A percentile compares a stretch with the other conserved stretches of the same genome.
phyloP scores from a whole-genome alignment of 192 early-diverging fungal species.

The Mortierella hygrophila region DNA sequence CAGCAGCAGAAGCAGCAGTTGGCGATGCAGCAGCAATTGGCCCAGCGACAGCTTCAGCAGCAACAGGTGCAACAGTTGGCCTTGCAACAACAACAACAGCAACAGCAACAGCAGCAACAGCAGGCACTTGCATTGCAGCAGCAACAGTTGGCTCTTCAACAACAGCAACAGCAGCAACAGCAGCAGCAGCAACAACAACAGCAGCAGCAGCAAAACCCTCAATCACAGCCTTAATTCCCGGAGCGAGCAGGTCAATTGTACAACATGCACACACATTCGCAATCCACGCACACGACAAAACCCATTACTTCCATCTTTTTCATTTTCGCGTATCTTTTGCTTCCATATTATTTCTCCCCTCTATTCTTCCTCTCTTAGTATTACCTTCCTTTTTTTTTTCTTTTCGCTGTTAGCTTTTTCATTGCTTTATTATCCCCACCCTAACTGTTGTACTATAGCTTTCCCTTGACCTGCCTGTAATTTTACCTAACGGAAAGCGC shows the following conservation, averaged over 20 bases:
- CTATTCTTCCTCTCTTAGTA: neutral
- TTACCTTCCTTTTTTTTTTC: neutral
- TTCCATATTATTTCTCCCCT: neutral
- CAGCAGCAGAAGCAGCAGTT: conserved; percentile 28
- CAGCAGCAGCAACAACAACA: conserved; percentile 33
- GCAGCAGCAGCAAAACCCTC: conserved; percentile 10
- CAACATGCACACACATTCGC: neutral
- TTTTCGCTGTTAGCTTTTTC: neutral
- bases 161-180: conserved; percentile 39
- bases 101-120: conserved; percentile 12
- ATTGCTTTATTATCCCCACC: conserved; percentile 6
- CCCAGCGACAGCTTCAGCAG: conserved; percentile 32
- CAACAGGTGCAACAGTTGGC: conserved; percentile 34
- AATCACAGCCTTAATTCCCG: neutral
- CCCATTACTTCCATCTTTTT: neutral
- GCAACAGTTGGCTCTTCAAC: conserved; percentile 42
- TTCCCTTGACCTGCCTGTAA: conserved; percentile 6
- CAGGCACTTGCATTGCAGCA: conserved; percentile 27
- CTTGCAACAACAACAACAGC: conserved; percentile 42
- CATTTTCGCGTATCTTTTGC: conserved; percentile 2
- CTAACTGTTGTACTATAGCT: neutral
- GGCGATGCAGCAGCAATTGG: conserved; percentile 27
- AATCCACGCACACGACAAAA: neutral
- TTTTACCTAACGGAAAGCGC: conserved; percentile 5
- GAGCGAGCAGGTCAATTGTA: conserved; percentile 6